These are phyloP conservation scores for Fusarium austroafricanum DNA, from an alignment of 2,329 filamentous ascomycete species.

Conservation along the genomic window DNA sequence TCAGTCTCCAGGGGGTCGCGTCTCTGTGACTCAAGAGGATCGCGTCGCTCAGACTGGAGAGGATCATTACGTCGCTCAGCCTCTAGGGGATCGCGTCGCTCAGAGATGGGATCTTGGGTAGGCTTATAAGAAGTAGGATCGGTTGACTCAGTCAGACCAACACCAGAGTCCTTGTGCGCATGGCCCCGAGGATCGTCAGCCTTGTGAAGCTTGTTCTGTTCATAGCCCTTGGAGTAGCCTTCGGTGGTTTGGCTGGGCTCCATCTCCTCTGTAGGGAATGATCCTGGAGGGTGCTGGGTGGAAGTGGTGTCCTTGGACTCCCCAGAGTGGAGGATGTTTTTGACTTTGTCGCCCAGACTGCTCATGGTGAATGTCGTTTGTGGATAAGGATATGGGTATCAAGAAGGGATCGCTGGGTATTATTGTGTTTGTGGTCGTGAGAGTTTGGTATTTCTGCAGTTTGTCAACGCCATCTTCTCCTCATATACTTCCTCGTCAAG, in stretches of 20 bases:
- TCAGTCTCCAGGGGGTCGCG: neutral
- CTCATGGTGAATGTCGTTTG: neutral
- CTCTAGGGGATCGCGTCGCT: conserved; percentile 1
- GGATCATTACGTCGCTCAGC: neutral
- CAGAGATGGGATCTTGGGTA: neutral
- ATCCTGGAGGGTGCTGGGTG: conserved; percentile 32
- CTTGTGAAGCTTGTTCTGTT: conserved; percentile 42
- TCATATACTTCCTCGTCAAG: conserved; percentile 19
- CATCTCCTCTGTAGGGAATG: conserved; percentile 36
- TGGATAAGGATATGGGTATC: no score
- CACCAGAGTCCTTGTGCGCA: conserved; percentile 29
- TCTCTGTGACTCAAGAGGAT: neutral
- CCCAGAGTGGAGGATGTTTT: conserved; percentile 12
- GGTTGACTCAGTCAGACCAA: conserved; percentile 15
- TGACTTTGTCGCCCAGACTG: conserved; percentile 27
- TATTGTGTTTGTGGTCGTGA: neutral
- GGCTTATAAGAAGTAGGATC: conserved; percentile 2
- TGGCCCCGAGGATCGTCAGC: conserved; percentile 35
- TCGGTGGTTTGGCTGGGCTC: conserved; percentile 8
- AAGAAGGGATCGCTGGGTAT: neutral
- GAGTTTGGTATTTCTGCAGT: neutral
- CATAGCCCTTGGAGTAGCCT: conserved; percentile 11
- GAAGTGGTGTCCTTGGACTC: neutral
- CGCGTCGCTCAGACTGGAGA: conserved; percentile 13
- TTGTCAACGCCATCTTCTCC: neutral